Base-by-base conservation (phyloP, 2,329 filamentous ascomycete species). In the Colletotrichum phormii region DNA sequence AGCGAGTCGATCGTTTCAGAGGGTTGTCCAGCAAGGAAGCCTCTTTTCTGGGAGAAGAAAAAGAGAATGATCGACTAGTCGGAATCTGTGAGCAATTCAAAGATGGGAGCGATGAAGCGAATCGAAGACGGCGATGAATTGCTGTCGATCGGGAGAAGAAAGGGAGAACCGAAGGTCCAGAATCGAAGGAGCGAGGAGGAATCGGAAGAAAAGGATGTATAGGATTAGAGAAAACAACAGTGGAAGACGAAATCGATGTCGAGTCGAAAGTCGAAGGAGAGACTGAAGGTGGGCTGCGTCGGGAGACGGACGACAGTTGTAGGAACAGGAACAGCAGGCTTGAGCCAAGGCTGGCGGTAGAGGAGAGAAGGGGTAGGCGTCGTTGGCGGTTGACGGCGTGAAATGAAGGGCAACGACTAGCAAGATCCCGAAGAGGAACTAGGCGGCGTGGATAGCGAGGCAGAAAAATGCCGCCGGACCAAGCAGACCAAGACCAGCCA, bases 21-120 rank as follows among this genome's bases (percentile, higher is more conserved):
- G 64, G 69, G 42, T 74, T 74, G 72, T 73, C 69, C 72, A 74
- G 72, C 69, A 74, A 71, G 69, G 61, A 51, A 53, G 60, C 72
- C 69, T 73, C 64, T 65, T 64, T 74, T 64, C 60, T 46, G 31
- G 35, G 57, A 13, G 66, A 72, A 37, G 58, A 37, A 60, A 67
- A 67, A 67, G 64, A 72, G 31, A 72, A 64, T 35, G 69, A 24
- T n/a, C n/a, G n/a, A n/a, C n/a, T 49, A 59, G 64, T 60, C 29
- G 68, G 54, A 49, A 72, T 54, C 11, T 22, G 61, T 59, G n/a
- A 11, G 42, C 33, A 35, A 49, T 49, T 18, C 42, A 49, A 49
- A 49, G 42, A n/a, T 22, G 5, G 42, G 42, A 49, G 42, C 51
- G 64, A 68, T 31, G 49, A 42, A 55, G 35, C 33, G 66, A 71